These are phyloP conservation scores for Clonostachys rhizophaga DNA, from an alignment of 2,329 filamentous ascomycete genomes.

Conservation along the genomic window DNA sequence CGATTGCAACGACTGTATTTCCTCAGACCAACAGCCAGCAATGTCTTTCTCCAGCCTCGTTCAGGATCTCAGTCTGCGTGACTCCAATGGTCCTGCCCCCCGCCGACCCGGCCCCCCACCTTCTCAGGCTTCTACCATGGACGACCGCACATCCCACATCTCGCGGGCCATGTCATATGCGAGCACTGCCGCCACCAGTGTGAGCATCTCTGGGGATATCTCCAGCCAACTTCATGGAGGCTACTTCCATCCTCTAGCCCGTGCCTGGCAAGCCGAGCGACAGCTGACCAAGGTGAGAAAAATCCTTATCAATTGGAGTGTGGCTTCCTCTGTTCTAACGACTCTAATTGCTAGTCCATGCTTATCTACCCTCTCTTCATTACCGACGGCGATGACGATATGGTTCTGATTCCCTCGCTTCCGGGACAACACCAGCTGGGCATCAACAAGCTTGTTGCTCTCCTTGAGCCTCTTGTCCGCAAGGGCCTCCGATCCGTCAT, in stretches of 20 bases:
- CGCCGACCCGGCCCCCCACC: slow-evolving; percentile 38
- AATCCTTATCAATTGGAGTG: neutral
- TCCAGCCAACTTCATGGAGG: slow-evolving; percentile 80
- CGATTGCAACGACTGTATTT: slow-evolving; percentile 2
- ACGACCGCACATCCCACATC: slow-evolving; percentile 56
- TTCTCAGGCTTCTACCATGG: slow-evolving; percentile 49
- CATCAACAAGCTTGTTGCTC: slow-evolving; percentile 78
- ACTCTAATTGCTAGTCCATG: slow-evolving; percentile 66
- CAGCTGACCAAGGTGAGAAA: slow-evolving; percentile 74
- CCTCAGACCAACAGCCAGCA: slow-evolving; percentile 3
- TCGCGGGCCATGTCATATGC: slow-evolving; percentile 62
- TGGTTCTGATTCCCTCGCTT: slow-evolving; percentile 83
- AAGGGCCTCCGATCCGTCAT: slow-evolving; percentile 93
- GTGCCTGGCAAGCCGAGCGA: slow-evolving; percentile 79
- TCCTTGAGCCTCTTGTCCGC: slow-evolving; percentile 78
- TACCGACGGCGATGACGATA: slow-evolving; percentile 89
- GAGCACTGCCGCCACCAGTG: slow-evolving; percentile 63
- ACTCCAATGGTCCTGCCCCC: slow-evolving; percentile 30
- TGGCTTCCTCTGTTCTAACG: neutral
- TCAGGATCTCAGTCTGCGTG: slow-evolving; percentile 58
- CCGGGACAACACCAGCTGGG: slow-evolving; percentile 88
- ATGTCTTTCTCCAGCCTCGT: slow-evolving; percentile 69
- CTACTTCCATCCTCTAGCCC: slow-evolving; percentile 74
- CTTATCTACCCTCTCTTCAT: slow-evolving; percentile 97
- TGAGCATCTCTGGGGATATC: slow-evolving; percentile 70